Percentiles rank a stretch among this genome's conserved stretches.
phyloP scores from a whole-genome alignment of 2,329 filamentous ascomycete species.

The Fusarium buxicola region DNA sequence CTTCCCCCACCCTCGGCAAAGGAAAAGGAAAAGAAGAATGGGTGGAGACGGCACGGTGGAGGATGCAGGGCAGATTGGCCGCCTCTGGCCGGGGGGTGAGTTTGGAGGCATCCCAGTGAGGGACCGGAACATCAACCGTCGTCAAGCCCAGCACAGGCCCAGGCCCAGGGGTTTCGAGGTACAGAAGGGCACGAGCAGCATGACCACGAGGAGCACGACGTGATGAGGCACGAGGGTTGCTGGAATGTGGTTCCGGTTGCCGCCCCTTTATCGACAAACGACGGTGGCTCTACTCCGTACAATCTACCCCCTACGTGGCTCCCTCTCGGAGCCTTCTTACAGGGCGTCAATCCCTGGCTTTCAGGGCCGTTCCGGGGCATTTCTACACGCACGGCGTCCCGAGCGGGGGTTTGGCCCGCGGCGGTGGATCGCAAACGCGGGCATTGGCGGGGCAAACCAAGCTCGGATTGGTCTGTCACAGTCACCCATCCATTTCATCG shows the following conservation, averaged over 20 bases:
- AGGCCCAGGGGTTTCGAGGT: slow-evolving; percentile 6
- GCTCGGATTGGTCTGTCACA: slow-evolving; percentile 35
- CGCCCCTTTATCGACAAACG: not conserved
- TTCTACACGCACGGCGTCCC: slow-evolving; percentile 32
- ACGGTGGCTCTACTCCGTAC: not conserved
- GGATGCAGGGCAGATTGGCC: slow-evolving; percentile 28
- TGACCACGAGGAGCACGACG: not conserved
- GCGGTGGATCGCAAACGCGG: slow-evolving; percentile 41
- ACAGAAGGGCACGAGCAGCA: not conserved
- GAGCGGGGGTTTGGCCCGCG: slow-evolving; percentile 42
- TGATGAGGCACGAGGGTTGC: slow-evolving; percentile 5
- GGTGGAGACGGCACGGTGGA: slow-evolving; percentile 25
- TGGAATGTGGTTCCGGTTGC: not conserved
- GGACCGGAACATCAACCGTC: slow-evolving; percentile 11
- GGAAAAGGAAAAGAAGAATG: slow-evolving; percentile 22
- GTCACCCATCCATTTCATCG: slow-evolving; percentile 41
- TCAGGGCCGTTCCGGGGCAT: slow-evolving; percentile 21
- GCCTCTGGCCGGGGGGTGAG: slow-evolving; percentile 18
- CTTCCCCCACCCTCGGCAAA: slow-evolving; percentile 41
- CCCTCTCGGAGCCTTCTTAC: slow-evolving; percentile 8
- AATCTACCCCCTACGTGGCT: slow-evolving; percentile 5
- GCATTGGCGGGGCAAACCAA: slow-evolving; percentile 33
- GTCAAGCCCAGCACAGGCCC: not conserved
- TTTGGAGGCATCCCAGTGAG: slow-evolving; percentile 13
- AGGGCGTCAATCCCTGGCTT: slow-evolving; percentile 9